These are phyloP conservation scores for Rhodotorula glutinis DNA, from an alignment of 1,284 basidiomycete genomes.

Conservation along the genomic window DNA sequence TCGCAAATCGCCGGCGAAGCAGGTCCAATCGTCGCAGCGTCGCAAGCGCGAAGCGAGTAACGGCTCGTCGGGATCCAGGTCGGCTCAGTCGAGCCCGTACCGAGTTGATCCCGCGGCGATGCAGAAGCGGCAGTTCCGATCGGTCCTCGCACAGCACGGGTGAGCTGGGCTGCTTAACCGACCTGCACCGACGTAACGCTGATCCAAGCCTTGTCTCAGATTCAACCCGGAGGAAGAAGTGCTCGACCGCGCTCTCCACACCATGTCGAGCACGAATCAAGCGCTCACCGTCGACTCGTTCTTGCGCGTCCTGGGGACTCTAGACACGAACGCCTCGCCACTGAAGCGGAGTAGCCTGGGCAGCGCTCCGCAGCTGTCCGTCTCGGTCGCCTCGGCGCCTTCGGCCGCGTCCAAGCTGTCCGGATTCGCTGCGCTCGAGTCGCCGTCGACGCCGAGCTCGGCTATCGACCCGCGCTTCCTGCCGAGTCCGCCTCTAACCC, in stretches of 20 bases:
- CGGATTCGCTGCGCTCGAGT: slow-evolving; percentile 30
- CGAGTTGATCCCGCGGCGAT: not conserved
- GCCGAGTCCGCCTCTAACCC: slow-evolving; percentile 7
- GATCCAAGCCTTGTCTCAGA: too few species aligned
- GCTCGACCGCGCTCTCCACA: slow-evolving; percentile 22
- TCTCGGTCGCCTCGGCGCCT: slow-evolving; percentile 6
- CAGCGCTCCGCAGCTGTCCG: slow-evolving; percentile 1
- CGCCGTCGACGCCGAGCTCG: slow-evolving; percentile 30
- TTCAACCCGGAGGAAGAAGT: slow-evolving; percentile 26
- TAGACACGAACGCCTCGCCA: slow-evolving; percentile 18
- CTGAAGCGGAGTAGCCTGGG: not conserved
- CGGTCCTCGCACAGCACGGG: slow-evolving; percentile 27
- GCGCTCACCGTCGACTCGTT: slow-evolving; percentile 30
- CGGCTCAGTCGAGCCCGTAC: slow-evolving; percentile 11
- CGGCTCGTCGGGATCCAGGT: slow-evolving; percentile 14
- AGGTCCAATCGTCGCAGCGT: not conserved
- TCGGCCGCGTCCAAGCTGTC: slow-evolving; percentile 3
- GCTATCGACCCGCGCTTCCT: not conserved
- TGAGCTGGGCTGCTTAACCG: slow-evolving; percentile 9
- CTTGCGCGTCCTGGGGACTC: slow-evolving; percentile 23
- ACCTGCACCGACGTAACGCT: too few species aligned
- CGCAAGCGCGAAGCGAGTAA: slow-evolving; percentile 22
- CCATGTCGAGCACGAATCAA: slow-evolving; percentile 11
- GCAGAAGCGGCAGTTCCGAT: slow-evolving; percentile 1
- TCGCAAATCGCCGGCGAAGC: slow-evolving; percentile 8